Base-by-base conservation (phyloP, 2,329 filamentous ascomycete species). In the Elsinoe batatas region DNA sequence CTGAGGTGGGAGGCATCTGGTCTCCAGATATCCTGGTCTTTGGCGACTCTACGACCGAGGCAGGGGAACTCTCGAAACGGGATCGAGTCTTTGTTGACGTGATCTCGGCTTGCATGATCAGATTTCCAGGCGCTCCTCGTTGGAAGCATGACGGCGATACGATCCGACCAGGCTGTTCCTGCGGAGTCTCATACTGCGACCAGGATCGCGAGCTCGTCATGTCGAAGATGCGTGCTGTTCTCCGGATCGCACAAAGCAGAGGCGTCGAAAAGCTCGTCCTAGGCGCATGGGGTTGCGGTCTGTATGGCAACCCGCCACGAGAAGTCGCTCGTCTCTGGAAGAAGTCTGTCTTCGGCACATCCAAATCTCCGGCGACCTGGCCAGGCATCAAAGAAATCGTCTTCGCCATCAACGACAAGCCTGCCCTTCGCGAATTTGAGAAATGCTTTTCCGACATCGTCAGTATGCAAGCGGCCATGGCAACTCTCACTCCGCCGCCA, bases 221-320 rank as follows among this genome's bases (percentile, higher is more conserved):
- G 22, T 66, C 68, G 5, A 84, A 84, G 67, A 84, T 85, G 75
- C 71, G 72, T 22, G 74, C 72, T 5, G 79, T 83, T 1, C 63
- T 85, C 65, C 71, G 80, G 1, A 75, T 84, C 3, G 71, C 74
- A 2, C 65, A 71, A 7, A 63, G 68, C 1, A 75, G 74, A 57
- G 75, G 76, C 0, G 71, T 71, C 3, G 71, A 68, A 36, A 75
- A 69, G 56, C 61, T 84, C 0, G 77, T 85, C 0, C 69, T 85
- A 0, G 82, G 82, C 0, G 81, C 82, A 0, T 84, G 81, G 80
- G 82, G 82, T 0, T 84, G 81, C 58, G 82, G 82, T 2, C 79
- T 79, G 0, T 81, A 83, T 57, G 80, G 79, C 0, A 84, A 85
- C 59, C 82, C 82, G 0, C 75, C 82, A 0, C 68, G 68, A 1